phyloP scores from a whole-genome alignment of 2,329 filamentous ascomycete genomes.

The Claviceps citrina region DNA sequence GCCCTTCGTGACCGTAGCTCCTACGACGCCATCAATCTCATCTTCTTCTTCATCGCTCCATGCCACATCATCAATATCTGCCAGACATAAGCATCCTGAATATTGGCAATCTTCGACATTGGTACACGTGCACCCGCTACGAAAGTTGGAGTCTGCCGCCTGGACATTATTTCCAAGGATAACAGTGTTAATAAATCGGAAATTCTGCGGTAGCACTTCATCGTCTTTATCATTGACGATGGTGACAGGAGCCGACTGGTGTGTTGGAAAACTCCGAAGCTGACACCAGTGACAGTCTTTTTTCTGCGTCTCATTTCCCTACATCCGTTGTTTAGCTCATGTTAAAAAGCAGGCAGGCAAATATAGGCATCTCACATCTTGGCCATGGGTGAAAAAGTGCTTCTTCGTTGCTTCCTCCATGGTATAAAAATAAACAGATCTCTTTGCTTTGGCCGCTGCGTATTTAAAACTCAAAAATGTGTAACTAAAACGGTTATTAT shows the following conservation, averaged over 20 bases:
- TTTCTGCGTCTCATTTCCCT: slow-evolving; percentile 25
- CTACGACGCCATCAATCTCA: slow-evolving; percentile 18
- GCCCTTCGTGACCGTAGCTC: slow-evolving; percentile 10
- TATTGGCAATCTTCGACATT: slow-evolving; percentile 52
- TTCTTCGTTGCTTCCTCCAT: slow-evolving; percentile 32
- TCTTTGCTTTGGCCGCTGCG: too few relatives aligned
- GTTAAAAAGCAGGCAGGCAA: too few relatives aligned
- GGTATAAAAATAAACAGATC: too few relatives aligned
- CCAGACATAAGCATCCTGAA: slow-evolving; percentile 53
- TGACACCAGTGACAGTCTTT: slow-evolving; percentile 46
- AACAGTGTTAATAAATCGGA: slow-evolving; percentile 52
- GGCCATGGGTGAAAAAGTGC: slow-evolving; percentile 37
- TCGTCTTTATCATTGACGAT: slow-evolving; percentile 49
- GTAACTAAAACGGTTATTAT: too few relatives aligned
- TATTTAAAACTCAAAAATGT: too few relatives aligned
- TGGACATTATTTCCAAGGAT: slow-evolving; percentile 45
- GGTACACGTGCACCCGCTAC: slow-evolving; percentile 53
- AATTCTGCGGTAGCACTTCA: slow-evolving; percentile 41
- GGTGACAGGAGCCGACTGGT: slow-evolving; percentile 36
- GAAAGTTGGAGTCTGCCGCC: slow-evolving; percentile 43
- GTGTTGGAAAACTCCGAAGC: slow-evolving; percentile 36
- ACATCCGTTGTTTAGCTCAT: neutral
- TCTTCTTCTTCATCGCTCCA: slow-evolving; percentile 17
- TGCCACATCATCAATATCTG: slow-evolving; percentile 30
- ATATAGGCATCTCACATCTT: slow-evolving; percentile 13